A percentile compares a stretch with the other conserved stretches of the same genome.
Conservation (phyloP, 129 eudicot species). For the Apium graveolens region DNA sequence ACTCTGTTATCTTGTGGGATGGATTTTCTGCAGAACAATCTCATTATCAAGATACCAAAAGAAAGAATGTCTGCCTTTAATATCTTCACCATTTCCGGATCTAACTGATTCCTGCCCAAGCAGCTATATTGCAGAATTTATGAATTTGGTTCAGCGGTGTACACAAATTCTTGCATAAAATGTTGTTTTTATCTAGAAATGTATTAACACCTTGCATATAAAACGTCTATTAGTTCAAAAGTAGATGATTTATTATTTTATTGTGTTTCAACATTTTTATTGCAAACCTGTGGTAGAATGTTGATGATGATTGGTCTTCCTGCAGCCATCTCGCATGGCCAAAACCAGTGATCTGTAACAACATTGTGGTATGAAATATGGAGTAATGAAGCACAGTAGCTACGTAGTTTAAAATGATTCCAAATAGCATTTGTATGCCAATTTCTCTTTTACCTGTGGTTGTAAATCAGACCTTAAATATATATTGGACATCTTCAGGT, state of each 20-base stretch:
- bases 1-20: constrained; percentile 29
- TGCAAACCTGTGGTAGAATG: constrained; percentile 30
- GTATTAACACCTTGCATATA: not conserved
- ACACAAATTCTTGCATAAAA: not conserved
- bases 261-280: not conserved
- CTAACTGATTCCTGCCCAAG: constrained; percentile 29
- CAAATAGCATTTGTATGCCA: not conserved
- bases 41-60: constrained; percentile 41
- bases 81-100: constrained; percentile 18
- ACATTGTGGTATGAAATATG: not conserved
- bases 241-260: not conserved
- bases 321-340: constrained; percentile 34
- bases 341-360: constrained; percentile 39
- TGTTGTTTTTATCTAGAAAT: not conserved
- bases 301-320: constrained; percentile 19
- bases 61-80: constrained; percentile 33
- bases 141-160: not conserved
- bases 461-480: constrained; percentile 24
- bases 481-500: constrained; percentile 33
- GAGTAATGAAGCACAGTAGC: not conserved
- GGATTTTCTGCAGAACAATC: constrained; percentile 32
- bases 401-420: not conserved
- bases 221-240: not conserved
- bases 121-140: constrained; percentile 19
- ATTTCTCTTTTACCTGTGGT: constrained; percentile 28